Base-by-base conservation (phyloP, 225 moss, liverwort and hornwort species). In the Marchantia polymorpha region DNA sequence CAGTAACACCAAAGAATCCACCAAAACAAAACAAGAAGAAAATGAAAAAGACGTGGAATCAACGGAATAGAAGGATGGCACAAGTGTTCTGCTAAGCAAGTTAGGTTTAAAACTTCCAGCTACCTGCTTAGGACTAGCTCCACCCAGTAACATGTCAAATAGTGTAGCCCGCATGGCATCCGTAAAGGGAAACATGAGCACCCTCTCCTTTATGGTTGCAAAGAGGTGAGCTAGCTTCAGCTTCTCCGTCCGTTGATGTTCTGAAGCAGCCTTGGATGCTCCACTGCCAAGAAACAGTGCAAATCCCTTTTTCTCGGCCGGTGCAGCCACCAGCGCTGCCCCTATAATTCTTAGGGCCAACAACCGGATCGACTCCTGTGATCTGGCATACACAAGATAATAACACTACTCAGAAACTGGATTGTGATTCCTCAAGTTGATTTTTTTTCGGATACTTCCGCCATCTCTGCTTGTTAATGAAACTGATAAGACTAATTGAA, bases 61-160 rank as follows among this genome's bases (percentile, higher is more conserved):
- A 39, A 39, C 39, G 39, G 39, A 22, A 60, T 60, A 15, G 59
- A 22, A 22, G 7, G 22, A 60, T 15, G 15, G 59, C 59, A 60
- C 15, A 60, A 1, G 59, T 22, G 22, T 60, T 60, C 39, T 7
- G 53, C 27, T 16, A 74, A 14, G 12, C 15, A 29, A 30, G 31
- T 26, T 23, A 61, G 0, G 23, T 61, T 22, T 5, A 50, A 50
- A 77, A 3, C 39, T 69, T 27, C 26, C 27, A 53, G 6, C 64
- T 22, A 93, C 93, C 93, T 93, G 91, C 85, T 91, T 93, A 61
- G 86, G 89, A 84, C 89, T 87, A 47, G 87, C 87, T 85, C 89
- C 91, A 47, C 93, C 93, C 87, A 93, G 69, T 63, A 93, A 82
- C 74, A 93, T 87, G 84, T 93, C 93, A 61, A 90, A 93, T 61